These are phyloP conservation scores for Prunus yedoensis DNA, from an alignment of 331 rosid genomes.

Conservation along the genomic window DNA sequence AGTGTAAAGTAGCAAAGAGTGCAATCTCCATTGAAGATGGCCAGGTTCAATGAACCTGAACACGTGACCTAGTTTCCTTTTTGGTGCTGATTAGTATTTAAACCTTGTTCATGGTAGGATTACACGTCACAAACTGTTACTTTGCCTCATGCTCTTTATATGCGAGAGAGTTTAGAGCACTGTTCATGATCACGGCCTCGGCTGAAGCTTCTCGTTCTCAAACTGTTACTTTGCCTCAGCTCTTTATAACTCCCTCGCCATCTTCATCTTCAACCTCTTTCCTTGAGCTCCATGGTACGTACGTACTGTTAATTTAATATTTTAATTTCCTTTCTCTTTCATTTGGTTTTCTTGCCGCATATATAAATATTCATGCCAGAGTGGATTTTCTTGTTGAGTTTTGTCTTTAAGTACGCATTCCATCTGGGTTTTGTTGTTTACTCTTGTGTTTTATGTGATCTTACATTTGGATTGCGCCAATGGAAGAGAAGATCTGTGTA, in stretches of 20 bases:
- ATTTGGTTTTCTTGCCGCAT: background rate
- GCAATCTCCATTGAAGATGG: background rate
- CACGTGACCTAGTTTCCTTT: background rate
- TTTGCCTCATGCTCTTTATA: no score
- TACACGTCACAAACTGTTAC: background rate
- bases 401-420: background rate
- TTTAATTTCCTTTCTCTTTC: background rate
- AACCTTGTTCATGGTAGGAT: conserved; percentile 12
- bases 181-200: background rate
- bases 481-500: background rate
- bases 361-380: background rate
- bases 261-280: conserved; percentile 15
- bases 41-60: conserved; percentile 30
- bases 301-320: no score
- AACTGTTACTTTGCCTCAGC: background rate
- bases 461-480: background rate
- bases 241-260: background rate
- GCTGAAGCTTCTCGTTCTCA: background rate
- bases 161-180: no score
- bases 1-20: background rate
- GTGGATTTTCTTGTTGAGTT: background rate
- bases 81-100: conserved; percentile 12
- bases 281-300: conserved; percentile 6
- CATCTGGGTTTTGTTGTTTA: background rate
- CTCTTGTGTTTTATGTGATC: background rate